phyloP scores from a whole-genome alignment of 2,329 filamentous ascomycete species.

The Pseudomassariella vexata region DNA sequence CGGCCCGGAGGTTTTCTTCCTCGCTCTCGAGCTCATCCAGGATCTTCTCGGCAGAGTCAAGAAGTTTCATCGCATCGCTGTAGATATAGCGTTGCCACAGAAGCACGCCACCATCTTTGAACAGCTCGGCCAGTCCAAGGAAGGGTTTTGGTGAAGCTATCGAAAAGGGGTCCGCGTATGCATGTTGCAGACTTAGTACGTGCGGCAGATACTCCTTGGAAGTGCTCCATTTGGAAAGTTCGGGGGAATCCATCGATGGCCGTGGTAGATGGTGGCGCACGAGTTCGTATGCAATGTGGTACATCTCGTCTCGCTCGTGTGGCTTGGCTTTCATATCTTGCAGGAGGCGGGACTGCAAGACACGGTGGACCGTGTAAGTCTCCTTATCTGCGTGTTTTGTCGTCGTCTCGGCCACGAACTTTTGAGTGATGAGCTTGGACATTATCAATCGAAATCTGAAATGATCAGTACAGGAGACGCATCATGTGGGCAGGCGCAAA shows the following conservation, averaged over 20 bases:
- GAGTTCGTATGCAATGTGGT: constrained; percentile 9
- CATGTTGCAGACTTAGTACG: constrained; percentile 8
- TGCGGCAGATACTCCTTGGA: constrained; percentile 13
- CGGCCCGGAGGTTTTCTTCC: too few species aligned
- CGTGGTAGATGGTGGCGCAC: constrained; percentile 10
- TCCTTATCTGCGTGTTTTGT: too few species aligned
- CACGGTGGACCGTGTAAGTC: constrained; percentile 13
- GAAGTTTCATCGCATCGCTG: constrained; percentile 8
- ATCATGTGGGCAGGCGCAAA: too few species aligned
- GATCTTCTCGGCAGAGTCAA: constrained; percentile 10
- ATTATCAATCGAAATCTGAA: constrained; percentile 8
- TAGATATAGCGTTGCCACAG: constrained; percentile 9
- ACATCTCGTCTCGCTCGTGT: constrained; percentile 10
- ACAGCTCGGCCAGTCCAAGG: constrained; percentile 10
- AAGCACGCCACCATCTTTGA: constrained; percentile 14
- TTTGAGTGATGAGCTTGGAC: constrained; percentile 12
- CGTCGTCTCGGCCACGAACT: constrained; percentile 3
- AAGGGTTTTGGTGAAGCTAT: constrained; percentile 1
- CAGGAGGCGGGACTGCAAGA: constrained; percentile 13
- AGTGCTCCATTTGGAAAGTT: constrained; percentile 1
- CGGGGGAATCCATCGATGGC: constrained; percentile 8
- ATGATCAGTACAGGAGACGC: constrained; percentile 10
- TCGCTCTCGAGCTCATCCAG: constrained; percentile 7
- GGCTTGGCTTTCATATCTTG: constrained; percentile 12
- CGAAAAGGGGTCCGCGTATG: constrained; percentile 3